Percentiles rank a stretch among this genome's conserved stretches.
Evolutionary conservation across 345 rosid species (phyloP).

Genomic region (Rhodomyrtus tomentosa): DNA sequence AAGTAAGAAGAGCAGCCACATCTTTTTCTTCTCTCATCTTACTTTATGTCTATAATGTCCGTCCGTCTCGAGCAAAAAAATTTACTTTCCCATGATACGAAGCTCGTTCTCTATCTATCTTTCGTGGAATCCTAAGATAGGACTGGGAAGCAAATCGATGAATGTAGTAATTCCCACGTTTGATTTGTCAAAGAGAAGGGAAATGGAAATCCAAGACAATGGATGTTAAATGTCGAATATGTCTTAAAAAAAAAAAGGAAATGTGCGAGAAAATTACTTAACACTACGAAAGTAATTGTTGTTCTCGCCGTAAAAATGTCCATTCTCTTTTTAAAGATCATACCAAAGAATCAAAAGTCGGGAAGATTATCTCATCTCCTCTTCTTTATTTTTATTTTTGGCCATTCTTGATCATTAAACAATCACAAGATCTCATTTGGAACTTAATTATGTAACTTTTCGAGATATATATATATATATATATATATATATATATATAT

Average conservation of each 20-base stretch:
- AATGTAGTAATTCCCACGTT: neutral
- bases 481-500: too few species aligned
- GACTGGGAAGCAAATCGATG: neutral
- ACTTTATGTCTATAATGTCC: too few species aligned
- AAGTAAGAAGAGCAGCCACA: too few species aligned
- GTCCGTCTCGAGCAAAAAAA: neutral
- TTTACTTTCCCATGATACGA: neutral
- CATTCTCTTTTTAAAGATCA: neutral
- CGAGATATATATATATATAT: neutral
- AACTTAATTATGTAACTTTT: neutral
- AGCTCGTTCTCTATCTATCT: neutral
- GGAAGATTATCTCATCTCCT: neutral
- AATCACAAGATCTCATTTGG: neutral
- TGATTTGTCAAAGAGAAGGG: neutral
- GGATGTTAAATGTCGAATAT: neutral
- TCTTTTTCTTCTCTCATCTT: neutral
- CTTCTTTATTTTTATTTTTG: neutral
- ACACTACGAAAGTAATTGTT: neutral
- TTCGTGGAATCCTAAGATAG: neutral
- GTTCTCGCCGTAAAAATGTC: neutral
- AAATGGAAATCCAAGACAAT: neutral
- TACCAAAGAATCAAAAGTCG: neutral
- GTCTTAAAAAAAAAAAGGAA: neutral
- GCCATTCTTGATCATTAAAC: neutral
- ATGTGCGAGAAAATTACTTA: neutral